Conservation (phyloP, 306 rosid genomes). For the Rubus idaeus region DNA sequence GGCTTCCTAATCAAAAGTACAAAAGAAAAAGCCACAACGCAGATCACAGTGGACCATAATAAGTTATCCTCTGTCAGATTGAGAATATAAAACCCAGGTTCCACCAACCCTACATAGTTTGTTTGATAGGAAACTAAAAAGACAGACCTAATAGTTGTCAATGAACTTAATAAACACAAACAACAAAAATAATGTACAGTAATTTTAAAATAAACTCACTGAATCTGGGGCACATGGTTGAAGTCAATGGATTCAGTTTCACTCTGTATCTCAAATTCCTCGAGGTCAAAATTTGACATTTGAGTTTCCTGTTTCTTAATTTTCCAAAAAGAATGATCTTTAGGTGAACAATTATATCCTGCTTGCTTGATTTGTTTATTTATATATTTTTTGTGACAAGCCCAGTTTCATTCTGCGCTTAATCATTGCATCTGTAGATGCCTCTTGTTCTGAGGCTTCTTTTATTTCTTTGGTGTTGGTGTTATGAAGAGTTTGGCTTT, state of each 20-base stretch:
- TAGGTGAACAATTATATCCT: not conserved
- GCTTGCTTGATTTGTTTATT: not conserved
- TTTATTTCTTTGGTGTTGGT: not conserved
- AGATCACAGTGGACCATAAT: not conserved
- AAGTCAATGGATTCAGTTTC: not conserved
- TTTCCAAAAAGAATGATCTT: not conserved
- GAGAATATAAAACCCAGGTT: not conserved
- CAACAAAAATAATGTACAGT: not conserved
- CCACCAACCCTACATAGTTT: not conserved
- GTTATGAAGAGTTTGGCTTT: slow-evolving; percentile 7
- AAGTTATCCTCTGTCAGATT: not conserved
- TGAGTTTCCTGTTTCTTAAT: not conserved
- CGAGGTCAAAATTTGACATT: not conserved
- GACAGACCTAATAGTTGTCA: not conserved
- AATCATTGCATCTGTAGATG: not conserved
- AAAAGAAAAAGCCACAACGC: not conserved
- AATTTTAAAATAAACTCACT: not conserved
- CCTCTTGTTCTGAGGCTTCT: not conserved
- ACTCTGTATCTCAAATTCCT: not conserved
- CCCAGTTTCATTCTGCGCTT: not conserved
- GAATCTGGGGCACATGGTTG: not conserved
- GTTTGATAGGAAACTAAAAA: not conserved
- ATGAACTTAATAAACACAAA: not conserved
- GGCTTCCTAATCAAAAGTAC: not conserved
- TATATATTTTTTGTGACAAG: not conserved